Evolutionary conservation across 1,139 yeast genomes (phyloP).

Genomic region (Pichia sp.): DNA sequence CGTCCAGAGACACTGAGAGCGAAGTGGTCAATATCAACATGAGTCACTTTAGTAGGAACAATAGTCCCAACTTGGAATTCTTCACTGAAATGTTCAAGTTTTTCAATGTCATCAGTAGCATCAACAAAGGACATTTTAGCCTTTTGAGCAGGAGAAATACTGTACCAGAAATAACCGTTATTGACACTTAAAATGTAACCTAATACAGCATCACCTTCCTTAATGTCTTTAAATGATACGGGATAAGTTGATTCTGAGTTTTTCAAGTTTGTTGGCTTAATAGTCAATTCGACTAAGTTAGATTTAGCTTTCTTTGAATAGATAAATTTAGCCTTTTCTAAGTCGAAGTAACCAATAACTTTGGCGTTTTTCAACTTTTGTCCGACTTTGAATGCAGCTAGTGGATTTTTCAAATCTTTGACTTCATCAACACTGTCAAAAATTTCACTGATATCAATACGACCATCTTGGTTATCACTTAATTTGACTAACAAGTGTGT

Average conservation of each 20-base stretch:
- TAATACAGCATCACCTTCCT: constrained; percentile 41
- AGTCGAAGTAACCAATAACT: constrained; percentile 75
- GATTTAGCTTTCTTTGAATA: constrained; percentile 63
- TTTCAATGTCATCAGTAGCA: constrained; percentile 50
- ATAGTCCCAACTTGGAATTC: constrained; percentile 70
- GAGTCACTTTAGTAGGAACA: constrained; percentile 52
- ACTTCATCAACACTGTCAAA: constrained; percentile 56
- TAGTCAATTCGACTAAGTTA: constrained; percentile 62
- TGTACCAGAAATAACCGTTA: constrained; percentile 56
- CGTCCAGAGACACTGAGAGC: constrained; percentile 50
- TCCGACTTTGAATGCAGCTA: constrained; percentile 55
- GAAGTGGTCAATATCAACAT: constrained; percentile 51
- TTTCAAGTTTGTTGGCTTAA: constrained; percentile 40
- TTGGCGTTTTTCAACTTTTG: constrained; percentile 51
- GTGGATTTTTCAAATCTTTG: constrained; percentile 54
- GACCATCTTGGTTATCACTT: constrained; percentile 77
- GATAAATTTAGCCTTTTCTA: constrained; percentile 62
- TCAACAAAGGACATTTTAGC: constrained; percentile 70
- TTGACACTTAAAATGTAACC: constrained; percentile 48
- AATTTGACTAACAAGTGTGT: constrained; percentile 73
- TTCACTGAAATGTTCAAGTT: constrained; percentile 48
- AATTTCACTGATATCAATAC: constrained; percentile 72
- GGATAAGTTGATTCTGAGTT: constrained; percentile 32
- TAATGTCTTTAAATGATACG: constrained; percentile 38
- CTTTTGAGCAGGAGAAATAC: constrained; percentile 60